These are phyloP conservation scores for Penicillium malachiteum DNA, from an alignment of 495 filamentous ascomycete species.

Conservation along the genomic window DNA sequence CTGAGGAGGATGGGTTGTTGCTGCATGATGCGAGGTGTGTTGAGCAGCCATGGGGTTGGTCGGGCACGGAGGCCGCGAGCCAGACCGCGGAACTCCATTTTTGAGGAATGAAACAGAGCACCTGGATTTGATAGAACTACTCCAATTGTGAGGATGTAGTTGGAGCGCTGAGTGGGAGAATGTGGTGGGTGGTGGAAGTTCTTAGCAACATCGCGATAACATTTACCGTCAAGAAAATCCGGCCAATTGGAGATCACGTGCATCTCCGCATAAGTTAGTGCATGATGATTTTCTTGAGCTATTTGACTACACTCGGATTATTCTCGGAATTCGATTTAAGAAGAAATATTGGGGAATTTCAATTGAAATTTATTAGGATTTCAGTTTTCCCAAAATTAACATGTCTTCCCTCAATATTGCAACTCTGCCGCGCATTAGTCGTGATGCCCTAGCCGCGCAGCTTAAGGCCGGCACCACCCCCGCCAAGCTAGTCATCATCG, in stretches of 20 bases:
- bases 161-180: neutral
- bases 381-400: neutral
- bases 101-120: neutral
- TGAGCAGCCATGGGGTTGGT: constrained; percentile 30
- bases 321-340: no score
- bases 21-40: constrained; percentile 9
- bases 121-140: neutral
- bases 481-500: constrained; percentile 68
- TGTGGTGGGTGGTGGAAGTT: constrained; percentile 7
- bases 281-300: neutral
- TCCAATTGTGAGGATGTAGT: constrained; percentile 2
- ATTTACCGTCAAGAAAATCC: constrained; percentile 19
- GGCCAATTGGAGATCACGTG: constrained; percentile 30
- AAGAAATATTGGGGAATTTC: neutral
- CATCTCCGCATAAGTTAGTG: neutral
- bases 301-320: neutral
- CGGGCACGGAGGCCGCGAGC: constrained; percentile 36
- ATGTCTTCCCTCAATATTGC: constrained; percentile 61
- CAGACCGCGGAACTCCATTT: constrained; percentile 40
- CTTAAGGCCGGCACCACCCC: constrained; percentile 35
- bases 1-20: constrained; percentile 17
- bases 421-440: constrained; percentile 62
- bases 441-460: constrained; percentile 57
- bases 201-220: constrained; percentile 7
- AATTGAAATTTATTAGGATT: neutral